Base-by-base conservation (phyloP, 805 yeast genomes). In the Candida xiaguanensis region DNA sequence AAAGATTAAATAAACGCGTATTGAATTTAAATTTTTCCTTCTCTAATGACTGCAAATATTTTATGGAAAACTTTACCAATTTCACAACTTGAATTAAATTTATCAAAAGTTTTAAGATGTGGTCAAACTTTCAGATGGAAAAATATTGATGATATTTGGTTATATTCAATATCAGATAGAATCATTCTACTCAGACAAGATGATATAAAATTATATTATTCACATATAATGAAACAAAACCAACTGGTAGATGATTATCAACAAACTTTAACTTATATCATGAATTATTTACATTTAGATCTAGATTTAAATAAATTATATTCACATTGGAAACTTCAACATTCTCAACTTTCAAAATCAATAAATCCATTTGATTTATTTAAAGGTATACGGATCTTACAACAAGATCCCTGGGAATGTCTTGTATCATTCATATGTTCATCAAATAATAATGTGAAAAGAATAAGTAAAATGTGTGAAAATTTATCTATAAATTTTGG, bases 351-450 rank as follows among this genome's bases (percentile, higher is more conserved):
- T 59, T 82, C 80, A 51, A 56, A 38, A 38, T 63, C 4, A 46
- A 8, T 17, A 4, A 51, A 66, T 3, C 67, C 71, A 2, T 68
- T 68, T 45, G 41, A 47, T 3, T 38, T 51, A 22, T 78, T 78
- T 40, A 67, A 67, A 3, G 98, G 97, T 0, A 80, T 91, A 14
- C 65, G 99, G 22, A 87, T 91, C 46, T 70, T 93, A 19, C 72
- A 90, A 26, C 98, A 93, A 58, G 96, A 91, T 47, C 98, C 99
- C 0, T 93, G 98, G 98, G 99, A 93, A 50, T 88, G 91, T 31
- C 66, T 89, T 32, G 65, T 91, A 14, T 85, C 93, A 2, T 93
- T 91, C 48, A 93, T 93, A 8, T 93, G 98, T 62, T 87, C 96
- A 2, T 82, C 95, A n/a, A 93, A 93, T 59, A 93, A 93, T 61